phyloP scores from a whole-genome alignment of 495 filamentous ascomycete species.

The Neurospora sublineolata region DNA sequence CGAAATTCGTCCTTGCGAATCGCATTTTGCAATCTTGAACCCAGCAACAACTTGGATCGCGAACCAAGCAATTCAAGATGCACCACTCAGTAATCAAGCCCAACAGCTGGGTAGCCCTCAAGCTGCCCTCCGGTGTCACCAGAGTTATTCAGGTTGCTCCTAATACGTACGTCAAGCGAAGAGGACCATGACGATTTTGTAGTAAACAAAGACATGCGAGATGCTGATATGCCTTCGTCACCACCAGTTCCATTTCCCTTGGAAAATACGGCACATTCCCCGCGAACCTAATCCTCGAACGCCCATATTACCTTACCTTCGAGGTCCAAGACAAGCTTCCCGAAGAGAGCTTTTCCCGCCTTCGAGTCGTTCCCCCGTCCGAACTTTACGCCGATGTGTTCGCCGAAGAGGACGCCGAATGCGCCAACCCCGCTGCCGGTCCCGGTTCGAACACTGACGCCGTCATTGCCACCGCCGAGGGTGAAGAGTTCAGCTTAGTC shows the following conservation, averaged over 20 bases:
- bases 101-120: constrained; percentile 51
- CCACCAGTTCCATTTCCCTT: constrained; percentile 59
- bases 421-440: constrained; percentile 22
- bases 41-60: not conserved
- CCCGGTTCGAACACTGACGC: constrained; percentile 15
- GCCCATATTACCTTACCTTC: constrained; percentile 83
- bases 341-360: constrained; percentile 40
- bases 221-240: not conserved
- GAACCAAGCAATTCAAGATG: constrained; percentile 18
- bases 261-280: constrained; percentile 87
- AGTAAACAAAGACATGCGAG: constrained; percentile 5
- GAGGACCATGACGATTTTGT: not conserved
- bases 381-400: constrained; percentile 78
- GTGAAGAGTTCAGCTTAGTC: constrained; percentile 31
- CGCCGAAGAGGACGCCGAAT: constrained; percentile 37
- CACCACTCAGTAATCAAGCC: constrained; percentile 42
- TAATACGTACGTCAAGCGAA: constrained; percentile 55
- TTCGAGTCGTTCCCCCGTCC: constrained; percentile 68
- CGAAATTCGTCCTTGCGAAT: not conserved
- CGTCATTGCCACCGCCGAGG: constrained; percentile 18
- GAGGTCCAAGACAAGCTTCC: constrained; percentile 64
- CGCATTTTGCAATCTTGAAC: not conserved
- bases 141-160: constrained; percentile 54
- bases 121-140: constrained; percentile 54
- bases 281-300: constrained; percentile 71